A percentile compares a stretch with the other conserved stretches of the same genome.
Evolutionary conservation across 805 yeast genomes (phyloP).

Genomic region (Saccharomycopsis fermentans): DNA sequence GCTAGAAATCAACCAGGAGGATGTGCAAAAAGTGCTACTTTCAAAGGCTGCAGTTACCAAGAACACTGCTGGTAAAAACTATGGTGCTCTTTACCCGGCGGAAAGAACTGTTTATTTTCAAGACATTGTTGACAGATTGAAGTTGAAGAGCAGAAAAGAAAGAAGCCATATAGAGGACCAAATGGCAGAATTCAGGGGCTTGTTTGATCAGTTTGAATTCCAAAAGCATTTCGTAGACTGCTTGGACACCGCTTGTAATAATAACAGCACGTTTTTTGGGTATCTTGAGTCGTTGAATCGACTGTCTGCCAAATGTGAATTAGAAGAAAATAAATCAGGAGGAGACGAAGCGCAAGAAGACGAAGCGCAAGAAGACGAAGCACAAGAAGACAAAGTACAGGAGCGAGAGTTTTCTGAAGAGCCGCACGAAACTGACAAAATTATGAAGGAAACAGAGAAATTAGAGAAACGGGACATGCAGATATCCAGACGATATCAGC

Average conservation of each 20-base stretch:
- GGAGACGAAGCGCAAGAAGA: too few relatives aligned
- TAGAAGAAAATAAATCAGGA: too few relatives aligned
- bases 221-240: not conserved
- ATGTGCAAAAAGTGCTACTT: not conserved
- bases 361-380: not conserved
- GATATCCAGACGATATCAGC: conserved; percentile 4
- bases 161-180: not conserved
- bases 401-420: not conserved
- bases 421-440: not conserved
- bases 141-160: not conserved
- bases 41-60: not conserved
- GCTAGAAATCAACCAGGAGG: not conserved
- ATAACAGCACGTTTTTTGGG: not conserved
- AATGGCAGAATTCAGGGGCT: not conserved
- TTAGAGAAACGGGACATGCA: conserved; percentile 3
- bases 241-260: not conserved
- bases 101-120: not conserved
- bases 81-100: not conserved
- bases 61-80: not conserved
- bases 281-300: not conserved
- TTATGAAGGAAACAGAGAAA: not conserved
- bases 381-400: not conserved
- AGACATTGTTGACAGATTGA: not conserved
- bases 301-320: too few relatives aligned
- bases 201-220: not conserved